Evolutionary conservation across 176 grass and related monocot genomes (phyloP).

Genomic region (Stipa capillata): DNA sequence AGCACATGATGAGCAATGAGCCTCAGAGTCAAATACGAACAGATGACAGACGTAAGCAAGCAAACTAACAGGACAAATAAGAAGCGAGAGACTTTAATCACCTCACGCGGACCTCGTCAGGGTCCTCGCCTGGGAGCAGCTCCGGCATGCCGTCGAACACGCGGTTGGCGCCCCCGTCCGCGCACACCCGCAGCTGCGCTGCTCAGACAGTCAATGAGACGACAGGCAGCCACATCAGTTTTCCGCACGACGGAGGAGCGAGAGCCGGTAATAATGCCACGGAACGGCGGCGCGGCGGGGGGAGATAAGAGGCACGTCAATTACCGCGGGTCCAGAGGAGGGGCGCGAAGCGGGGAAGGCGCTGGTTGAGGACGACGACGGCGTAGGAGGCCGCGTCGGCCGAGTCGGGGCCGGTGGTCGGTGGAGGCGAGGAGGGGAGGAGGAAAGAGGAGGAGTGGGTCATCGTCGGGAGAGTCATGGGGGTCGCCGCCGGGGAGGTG

Average conservation of each 20-base stretch:
- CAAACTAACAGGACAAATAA: background rate
- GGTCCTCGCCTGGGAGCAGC: constrained; percentile 50
- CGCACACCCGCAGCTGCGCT: constrained; percentile 69
- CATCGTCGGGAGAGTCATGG: constrained; percentile 38
- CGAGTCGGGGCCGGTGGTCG: background rate
- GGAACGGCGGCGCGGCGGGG: background rate
- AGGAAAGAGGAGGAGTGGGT: constrained; percentile 66
- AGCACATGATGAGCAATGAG: background rate
- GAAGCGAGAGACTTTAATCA: background rate
- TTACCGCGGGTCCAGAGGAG: constrained; percentile 73
- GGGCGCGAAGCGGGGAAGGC: constrained; percentile 68
- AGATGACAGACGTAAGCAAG: background rate
- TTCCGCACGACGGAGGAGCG: background rate
- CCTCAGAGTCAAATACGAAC: background rate
- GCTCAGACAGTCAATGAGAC: background rate
- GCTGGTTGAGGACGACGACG: constrained; percentile 85
- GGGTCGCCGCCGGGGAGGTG: background rate
- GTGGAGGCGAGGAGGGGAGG: background rate
- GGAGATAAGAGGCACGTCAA: background rate
- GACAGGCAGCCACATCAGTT: background rate
- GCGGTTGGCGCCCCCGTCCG: constrained; percentile 87
- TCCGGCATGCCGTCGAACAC: constrained; percentile 69
- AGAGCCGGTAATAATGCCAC: background rate
- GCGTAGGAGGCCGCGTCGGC: constrained; percentile 33
- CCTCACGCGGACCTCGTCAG: constrained; percentile 52